Evolutionary conservation across 2,329 filamentous ascomycete genomes (phyloP).

Genomic region (Fusarium nelsonii): DNA sequence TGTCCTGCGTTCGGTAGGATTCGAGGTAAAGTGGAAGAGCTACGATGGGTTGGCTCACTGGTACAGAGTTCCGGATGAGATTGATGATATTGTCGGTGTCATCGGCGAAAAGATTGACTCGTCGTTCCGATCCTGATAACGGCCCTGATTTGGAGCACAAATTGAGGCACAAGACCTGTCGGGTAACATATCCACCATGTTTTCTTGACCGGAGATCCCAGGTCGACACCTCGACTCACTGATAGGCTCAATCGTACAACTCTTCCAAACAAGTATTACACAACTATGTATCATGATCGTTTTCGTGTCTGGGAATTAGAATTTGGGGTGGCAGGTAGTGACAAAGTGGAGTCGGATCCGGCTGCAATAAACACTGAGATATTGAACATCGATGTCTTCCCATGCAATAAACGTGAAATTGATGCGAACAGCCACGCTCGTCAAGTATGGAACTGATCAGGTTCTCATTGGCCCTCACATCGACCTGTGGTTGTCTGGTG

Average conservation of each 20-base stretch:
- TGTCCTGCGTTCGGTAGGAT: constrained; percentile 50
- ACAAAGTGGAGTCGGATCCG: neutral
- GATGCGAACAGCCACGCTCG: neutral
- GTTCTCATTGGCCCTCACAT: neutral
- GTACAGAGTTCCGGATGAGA: constrained; percentile 60
- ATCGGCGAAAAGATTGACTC: constrained; percentile 11
- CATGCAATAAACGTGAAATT: neutral
- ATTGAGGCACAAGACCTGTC: neutral
- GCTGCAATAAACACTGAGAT: neutral
- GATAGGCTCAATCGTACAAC: no score
- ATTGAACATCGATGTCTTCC: neutral
- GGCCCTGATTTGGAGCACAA: no score
- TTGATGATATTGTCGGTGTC: constrained; percentile 58
- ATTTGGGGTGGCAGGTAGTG: neutral
- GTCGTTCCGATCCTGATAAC: neutral
- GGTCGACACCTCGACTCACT: no score
- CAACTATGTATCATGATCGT: neutral
- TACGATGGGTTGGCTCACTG: constrained; percentile 61
- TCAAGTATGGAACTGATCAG: no score
- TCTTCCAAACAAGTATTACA: no score
- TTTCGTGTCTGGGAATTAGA: neutral
- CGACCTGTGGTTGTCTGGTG: neutral
- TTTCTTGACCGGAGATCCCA: no score
- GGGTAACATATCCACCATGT: no score
- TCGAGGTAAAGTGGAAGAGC: constrained; percentile 42